Evolutionary conservation across 371 early-diverging fungal species (phyloP).

Genomic region (Syncephalis plumigaleata): DNA sequence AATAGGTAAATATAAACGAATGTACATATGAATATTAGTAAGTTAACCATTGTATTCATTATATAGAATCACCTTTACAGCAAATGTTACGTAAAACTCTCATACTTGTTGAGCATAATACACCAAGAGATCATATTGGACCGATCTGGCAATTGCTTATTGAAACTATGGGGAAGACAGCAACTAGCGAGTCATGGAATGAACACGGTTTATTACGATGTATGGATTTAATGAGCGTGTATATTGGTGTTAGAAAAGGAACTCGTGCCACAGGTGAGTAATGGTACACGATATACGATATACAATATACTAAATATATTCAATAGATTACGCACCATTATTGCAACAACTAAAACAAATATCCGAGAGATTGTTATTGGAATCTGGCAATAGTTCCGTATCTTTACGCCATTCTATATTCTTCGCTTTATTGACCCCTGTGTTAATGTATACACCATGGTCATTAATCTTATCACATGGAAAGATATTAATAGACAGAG

Average conservation of each 20-base stretch:
- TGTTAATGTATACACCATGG: no score
- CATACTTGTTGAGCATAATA: background rate
- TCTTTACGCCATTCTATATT: no score
- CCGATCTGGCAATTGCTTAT: no score
- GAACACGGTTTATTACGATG: no score
- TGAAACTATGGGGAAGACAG: no score
- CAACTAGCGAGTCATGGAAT: no score
- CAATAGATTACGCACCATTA: background rate
- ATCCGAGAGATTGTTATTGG: no score
- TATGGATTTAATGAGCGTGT: slow-evolving; percentile 9
- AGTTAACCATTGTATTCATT: slow-evolving; percentile 17
- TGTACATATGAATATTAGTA: background rate
- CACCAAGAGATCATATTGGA: no score
- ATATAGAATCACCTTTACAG: background rate
- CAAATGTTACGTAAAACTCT: slow-evolving; percentile 18
- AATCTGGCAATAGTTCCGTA: no score
- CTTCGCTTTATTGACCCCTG: no score
- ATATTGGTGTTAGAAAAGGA: slow-evolving; percentile 35
- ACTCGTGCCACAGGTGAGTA: slow-evolving; percentile 29
- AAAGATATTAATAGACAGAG: background rate
- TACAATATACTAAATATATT: background rate
- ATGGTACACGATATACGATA: background rate
- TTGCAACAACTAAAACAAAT: background rate
- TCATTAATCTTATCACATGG: background rate
- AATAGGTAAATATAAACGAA: background rate